phyloP scores from a whole-genome alignment of 257 asterid genomes.

The Orobanche coerulescens region DNA sequence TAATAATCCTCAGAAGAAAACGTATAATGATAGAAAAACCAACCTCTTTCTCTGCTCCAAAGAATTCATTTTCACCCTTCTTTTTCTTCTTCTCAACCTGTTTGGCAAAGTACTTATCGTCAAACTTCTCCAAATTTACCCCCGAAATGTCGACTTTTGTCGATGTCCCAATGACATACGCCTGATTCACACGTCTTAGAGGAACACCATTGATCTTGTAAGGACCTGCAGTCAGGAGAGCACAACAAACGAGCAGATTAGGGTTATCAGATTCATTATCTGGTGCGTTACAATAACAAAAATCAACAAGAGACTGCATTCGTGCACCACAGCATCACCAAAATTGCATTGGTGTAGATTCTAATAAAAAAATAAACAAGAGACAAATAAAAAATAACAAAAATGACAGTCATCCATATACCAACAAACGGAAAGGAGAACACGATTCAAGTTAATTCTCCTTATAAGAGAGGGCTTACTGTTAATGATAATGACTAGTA shows the following conservation, averaged over 20 bases:
- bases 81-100: constrained; percentile 31
- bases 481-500: background rate
- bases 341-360: background rate
- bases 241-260: too few species aligned
- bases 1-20: background rate
- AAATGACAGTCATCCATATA: too few species aligned
- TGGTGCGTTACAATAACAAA: too few species aligned
- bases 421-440: too few species aligned
- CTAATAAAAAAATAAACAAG: background rate
- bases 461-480: background rate
- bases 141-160: constrained; percentile 41
- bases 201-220: constrained; percentile 49
- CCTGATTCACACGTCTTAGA: constrained; percentile 42
- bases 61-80: constrained; percentile 37
- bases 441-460: background rate
- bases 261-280: too few species aligned
- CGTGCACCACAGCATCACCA: background rate
- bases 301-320: too few species aligned
- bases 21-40: background rate
- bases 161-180: constrained; percentile 40
- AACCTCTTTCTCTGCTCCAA: constrained; percentile 38
- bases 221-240: constrained; percentile 29
- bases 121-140: constrained; percentile 30
- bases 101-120: constrained; percentile 39
- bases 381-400: background rate